phyloP scores from a whole-genome alignment of 257 asterid genomes.

The Euphrasia confusa region DNA sequence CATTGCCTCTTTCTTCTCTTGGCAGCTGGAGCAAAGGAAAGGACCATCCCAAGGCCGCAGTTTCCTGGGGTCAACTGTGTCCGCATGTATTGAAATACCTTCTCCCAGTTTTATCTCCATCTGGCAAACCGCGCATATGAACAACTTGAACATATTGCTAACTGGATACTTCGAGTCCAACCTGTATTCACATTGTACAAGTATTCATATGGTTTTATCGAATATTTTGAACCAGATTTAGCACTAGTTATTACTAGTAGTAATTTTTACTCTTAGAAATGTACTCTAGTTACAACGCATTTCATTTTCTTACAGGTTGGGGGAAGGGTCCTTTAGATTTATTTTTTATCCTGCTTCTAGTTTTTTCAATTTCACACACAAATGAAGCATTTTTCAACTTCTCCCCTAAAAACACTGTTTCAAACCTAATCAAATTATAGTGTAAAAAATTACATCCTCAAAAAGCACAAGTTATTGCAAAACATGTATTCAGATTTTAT shows the following conservation, averaged over 20 bases:
- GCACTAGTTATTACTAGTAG: neutral
- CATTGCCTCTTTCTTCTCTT: slow-evolving; percentile 97
- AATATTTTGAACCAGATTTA: too few relatives aligned
- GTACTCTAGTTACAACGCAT: neutral
- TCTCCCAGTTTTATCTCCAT: slow-evolving; percentile 88
- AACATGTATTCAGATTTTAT: neutral
- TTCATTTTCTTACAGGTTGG: neutral
- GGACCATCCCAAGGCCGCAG: slow-evolving; percentile 99
- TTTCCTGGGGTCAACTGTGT: slow-evolving; percentile 46
- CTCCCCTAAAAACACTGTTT: neutral
- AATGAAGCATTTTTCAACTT: too few relatives aligned
- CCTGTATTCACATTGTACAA: slow-evolving; percentile 36
- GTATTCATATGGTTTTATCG: neutral
- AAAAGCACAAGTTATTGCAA: too few relatives aligned
- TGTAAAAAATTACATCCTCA: too few relatives aligned
- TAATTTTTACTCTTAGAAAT: neutral
- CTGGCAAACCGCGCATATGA: slow-evolving; percentile 96
- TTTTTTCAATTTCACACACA: too few relatives aligned
- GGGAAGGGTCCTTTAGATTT: too few relatives aligned
- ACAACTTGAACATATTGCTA: slow-evolving; percentile 93
- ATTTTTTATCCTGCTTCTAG: too few relatives aligned
- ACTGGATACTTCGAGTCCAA: slow-evolving; percentile 84
- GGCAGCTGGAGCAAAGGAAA: slow-evolving; percentile 90
- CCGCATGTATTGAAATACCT: slow-evolving; percentile 79
- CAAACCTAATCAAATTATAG: neutral